Evolutionary conservation across 352 stramenopile species (phyloP).

Genomic region (Aphanomyces cochlioides): DNA sequence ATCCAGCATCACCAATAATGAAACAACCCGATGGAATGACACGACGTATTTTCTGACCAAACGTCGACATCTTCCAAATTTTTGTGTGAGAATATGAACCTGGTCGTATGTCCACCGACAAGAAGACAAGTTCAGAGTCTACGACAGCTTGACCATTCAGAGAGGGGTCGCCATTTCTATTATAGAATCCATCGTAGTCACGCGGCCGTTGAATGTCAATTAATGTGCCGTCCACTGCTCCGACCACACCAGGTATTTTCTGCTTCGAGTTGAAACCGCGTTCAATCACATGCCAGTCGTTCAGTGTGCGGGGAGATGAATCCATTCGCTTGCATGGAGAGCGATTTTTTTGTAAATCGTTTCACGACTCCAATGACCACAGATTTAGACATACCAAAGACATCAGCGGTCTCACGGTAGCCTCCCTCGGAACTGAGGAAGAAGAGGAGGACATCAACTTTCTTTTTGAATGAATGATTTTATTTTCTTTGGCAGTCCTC

Average conservation of each 20-base stretch:
- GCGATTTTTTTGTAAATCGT: background rate
- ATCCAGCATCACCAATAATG: constrained; percentile 1
- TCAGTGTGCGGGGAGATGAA: background rate
- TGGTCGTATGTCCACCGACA: background rate
- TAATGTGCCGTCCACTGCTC: constrained; percentile 22
- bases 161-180: constrained; percentile 14
- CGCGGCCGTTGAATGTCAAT: constrained; percentile 16
- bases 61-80: background rate
- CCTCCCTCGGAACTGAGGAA: background rate
- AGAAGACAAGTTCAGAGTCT: background rate
- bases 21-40: background rate
- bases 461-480: background rate
- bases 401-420: background rate
- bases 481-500: too few relatives aligned
- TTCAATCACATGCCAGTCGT: background rate
- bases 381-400: constrained; percentile 3
- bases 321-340: background rate
- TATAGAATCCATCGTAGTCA: constrained; percentile 26
- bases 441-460: background rate
- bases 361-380: background rate
- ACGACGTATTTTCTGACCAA: background rate
- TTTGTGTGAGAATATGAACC: background rate
- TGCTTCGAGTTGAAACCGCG: background rate
- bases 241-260: constrained; percentile 8
- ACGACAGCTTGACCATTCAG: constrained; percentile 29